These are phyloP conservation scores for Pleurotus tuber-regium DNA, from an alignment of 768 basidiomycete genomes.

Conservation along the genomic window DNA sequence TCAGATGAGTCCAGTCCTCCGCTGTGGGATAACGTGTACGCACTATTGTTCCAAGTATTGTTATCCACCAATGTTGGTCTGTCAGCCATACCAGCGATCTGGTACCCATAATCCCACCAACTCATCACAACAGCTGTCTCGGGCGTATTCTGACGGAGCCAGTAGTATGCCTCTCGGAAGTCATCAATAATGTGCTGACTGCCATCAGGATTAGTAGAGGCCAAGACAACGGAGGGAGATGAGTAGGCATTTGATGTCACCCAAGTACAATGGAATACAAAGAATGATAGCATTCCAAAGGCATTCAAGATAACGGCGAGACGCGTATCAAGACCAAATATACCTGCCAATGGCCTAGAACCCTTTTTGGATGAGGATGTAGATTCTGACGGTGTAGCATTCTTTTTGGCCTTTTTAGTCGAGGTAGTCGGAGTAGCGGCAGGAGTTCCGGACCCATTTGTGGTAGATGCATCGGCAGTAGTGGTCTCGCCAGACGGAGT, in stretches of 20 bases:
- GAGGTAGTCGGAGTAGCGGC: conserved; percentile 30
- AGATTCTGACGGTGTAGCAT: conserved; percentile 31
- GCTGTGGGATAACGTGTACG: conserved; percentile 28
- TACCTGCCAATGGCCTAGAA: conserved; percentile 51
- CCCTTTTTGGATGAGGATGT: conserved; percentile 32
- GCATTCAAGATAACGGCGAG: conserved; percentile 72
- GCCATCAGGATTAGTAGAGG: conserved; percentile 78
- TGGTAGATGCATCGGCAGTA: conserved; percentile 26
- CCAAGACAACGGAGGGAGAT: conserved; percentile 94
- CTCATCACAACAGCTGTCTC: conserved; percentile 94
- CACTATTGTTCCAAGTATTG: conserved; percentile 99
- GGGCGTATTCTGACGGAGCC: conserved; percentile 94
- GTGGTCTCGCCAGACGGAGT: conserved; percentile 19
- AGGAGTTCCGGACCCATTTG: conserved; percentile 26
- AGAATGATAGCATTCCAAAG: conserved; percentile 77
- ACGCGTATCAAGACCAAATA: conserved; percentile 86
- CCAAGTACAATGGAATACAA: conserved; percentile 96
- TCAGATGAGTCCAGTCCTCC: neutral
- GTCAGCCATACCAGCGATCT: conserved; percentile 99
- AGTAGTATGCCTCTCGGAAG: conserved; percentile 99
- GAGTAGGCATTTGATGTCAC: conserved; percentile 95
- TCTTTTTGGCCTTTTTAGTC: conserved; percentile 69
- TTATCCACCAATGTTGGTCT: conserved; percentile 95
- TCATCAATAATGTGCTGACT: conserved; percentile 96
- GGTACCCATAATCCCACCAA: conserved; percentile 99